These are phyloP conservation scores for Metarhizium album DNA, from an alignment of 2,329 filamentous ascomycete genomes.

Conservation along the genomic window DNA sequence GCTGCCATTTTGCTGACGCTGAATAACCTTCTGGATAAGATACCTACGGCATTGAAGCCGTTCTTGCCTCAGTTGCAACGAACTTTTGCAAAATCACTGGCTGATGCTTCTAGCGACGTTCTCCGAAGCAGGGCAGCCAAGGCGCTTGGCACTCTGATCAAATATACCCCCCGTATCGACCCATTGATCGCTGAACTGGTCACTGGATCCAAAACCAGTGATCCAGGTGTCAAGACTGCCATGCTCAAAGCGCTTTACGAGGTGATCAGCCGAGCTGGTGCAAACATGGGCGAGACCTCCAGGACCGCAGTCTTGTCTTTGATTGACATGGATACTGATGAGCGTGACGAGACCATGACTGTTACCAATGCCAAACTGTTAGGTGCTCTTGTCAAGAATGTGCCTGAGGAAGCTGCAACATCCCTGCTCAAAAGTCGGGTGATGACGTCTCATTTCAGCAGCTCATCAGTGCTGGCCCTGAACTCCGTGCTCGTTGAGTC, in stretches of 20 bases:
- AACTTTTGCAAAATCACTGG: constrained; percentile 92
- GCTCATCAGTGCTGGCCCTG: constrained; percentile 71
- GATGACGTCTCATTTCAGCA: constrained; percentile 64
- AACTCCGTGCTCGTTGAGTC: constrained; percentile 84
- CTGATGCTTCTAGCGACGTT: constrained; percentile 83
- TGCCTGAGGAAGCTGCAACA: constrained; percentile 60
- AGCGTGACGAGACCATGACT: constrained; percentile 65
- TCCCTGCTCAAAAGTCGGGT: constrained; percentile 58
- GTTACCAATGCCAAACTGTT: constrained; percentile 87
- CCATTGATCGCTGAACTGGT: constrained; percentile 87
- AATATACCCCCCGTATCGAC: constrained; percentile 88
- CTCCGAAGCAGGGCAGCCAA: constrained; percentile 82
- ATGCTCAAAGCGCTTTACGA: constrained; percentile 97
- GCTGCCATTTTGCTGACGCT: constrained; percentile 87
- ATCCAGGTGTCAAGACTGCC: constrained; percentile 78
- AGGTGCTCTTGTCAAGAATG: constrained; percentile 78
- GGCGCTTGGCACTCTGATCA: constrained; percentile 89
- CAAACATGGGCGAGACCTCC: constrained; percentile 88
- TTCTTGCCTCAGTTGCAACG: constrained; percentile 94
- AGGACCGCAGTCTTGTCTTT: constrained; percentile 75
- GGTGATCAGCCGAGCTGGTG: constrained; percentile 87
- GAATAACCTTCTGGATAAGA: constrained; percentile 93
- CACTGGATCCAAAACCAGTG: constrained; percentile 81
- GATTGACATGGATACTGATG: constrained; percentile 76
- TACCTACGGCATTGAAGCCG: constrained; percentile 87